Base-by-base conservation (phyloP, 192 early-diverging fungal genomes). In the Entophlyctis helioformis region DNA sequence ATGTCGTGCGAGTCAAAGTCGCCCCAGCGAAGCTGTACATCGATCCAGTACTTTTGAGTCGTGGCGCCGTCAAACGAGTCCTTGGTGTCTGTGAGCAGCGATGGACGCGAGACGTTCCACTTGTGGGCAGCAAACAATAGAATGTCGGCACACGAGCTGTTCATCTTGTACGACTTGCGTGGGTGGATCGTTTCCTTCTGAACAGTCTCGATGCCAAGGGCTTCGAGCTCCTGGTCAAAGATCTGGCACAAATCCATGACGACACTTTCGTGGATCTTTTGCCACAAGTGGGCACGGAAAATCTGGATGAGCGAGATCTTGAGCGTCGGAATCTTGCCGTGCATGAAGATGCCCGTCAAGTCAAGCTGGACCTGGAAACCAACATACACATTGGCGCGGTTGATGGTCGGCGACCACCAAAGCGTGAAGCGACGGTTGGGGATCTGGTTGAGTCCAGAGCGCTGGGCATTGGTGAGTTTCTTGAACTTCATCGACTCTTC, bases 301-400 rank as follows among this genome's bases (percentile, higher is more conserved):
- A 98, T 83, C 59, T 96, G 93, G 72, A 98, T 96, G 32, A 96
- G 72, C 4, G 91, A 95, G 59, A 98, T 96, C 79, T 98, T 98
- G 6, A 98, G 76, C 1, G 95, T 98, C 13, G 95, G 95, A 53
- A 98, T 91, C 67, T 98, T 98, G 52, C 95, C 95, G 67, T 98
- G 92, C 95, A 98, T 98, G 57, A 96, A 98, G 39, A 98, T 98
- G 63, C 95, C 95, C 6, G 95, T 98, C 61, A 98, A 73, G 79
- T 98, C 95, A 35, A 98, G 73, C 67, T 98, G 95, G 50, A 96
- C 92, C 66, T 96, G 91, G 90, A 98, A 98, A 69, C 95, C 95
- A 41, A 98, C 89, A 57, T 98, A 98, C 16, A 98, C 95, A 62
- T 98, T 95, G 26, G 88, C 85, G 50, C 90, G 81, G 61, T 98